phyloP scores from a whole-genome alignment of 192 early-diverging fungal species.

The Endogone sp. region DNA sequence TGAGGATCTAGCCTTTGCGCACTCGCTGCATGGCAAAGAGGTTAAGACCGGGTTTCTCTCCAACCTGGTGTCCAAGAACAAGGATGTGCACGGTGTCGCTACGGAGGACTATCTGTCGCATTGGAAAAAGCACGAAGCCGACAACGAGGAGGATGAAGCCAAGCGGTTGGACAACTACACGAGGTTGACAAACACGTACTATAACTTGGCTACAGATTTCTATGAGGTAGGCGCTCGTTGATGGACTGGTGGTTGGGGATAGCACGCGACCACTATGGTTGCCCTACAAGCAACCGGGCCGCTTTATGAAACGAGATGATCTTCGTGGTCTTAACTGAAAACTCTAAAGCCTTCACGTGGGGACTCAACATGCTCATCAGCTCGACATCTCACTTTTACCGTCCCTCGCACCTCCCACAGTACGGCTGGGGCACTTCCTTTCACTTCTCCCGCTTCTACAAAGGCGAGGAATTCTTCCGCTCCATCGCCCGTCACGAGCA shows the following conservation, averaged over 20 bases:
- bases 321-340: not conserved
- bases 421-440: constrained; percentile 88
- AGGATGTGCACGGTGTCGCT: constrained; percentile 58
- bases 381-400: constrained; percentile 1
- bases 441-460: constrained; percentile 86
- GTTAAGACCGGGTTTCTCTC: constrained; percentile 33
- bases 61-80: constrained; percentile 62
- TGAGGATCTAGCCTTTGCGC: constrained; percentile 50
- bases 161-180: constrained; percentile 60
- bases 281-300: not conserved
- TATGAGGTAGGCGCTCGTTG: constrained; percentile 60
- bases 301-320: not conserved
- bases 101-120: constrained; percentile 68
- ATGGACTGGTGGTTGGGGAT: no score
- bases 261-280: no score
- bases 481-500: constrained; percentile 92
- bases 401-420: constrained; percentile 1
- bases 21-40: constrained; percentile 47
- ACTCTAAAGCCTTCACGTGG: no score
- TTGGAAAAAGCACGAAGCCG: constrained; percentile 53
- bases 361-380: no score
- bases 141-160: constrained; percentile 55
- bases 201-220: constrained; percentile 81
- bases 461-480: constrained; percentile 70
- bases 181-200: constrained; percentile 74